Conservation (phyloP, 1,139 yeast genomes). For the Protomyces lactucae-debilis region DNA sequence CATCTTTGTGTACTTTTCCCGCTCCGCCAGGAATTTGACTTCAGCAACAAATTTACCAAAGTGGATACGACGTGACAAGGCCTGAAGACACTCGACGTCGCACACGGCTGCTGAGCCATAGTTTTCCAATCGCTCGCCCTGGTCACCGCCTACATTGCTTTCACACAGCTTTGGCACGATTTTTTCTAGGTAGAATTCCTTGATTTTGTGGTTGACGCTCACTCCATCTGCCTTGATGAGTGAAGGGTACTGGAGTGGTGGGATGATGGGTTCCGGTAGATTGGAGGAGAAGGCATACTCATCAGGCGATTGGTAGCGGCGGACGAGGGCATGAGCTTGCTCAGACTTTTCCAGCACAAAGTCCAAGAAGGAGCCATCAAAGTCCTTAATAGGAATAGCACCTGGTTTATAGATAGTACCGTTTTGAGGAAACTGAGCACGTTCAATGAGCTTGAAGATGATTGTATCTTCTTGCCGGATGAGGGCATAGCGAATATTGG, state of each 20-base stretch:
- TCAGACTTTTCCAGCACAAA: constrained; percentile 79
- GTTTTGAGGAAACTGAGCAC: constrained; percentile 79
- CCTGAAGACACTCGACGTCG: constrained; percentile 82
- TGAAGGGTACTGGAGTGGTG: constrained; percentile 71
- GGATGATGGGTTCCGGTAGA: constrained; percentile 64
- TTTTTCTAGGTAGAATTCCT: constrained; percentile 58
- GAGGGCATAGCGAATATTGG: constrained; percentile 75
- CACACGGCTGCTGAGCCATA: constrained; percentile 78
- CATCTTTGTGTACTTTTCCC: constrained; percentile 56
- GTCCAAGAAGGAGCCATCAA: constrained; percentile 77
- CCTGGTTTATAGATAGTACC: constrained; percentile 65
- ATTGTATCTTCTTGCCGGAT: constrained; percentile 96
- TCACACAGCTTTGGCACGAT: constrained; percentile 60
- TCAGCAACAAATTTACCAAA: constrained; percentile 95
- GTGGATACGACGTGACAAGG: constrained; percentile 88
- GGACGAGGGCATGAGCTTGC: constrained; percentile 65
- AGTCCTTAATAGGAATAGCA: constrained; percentile 58
- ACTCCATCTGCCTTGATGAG: constrained; percentile 69
- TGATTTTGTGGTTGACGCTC: constrained; percentile 68
- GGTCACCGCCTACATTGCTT: constrained; percentile 47
- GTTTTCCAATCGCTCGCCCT: constrained; percentile 69
- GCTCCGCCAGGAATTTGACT: constrained; percentile 72
- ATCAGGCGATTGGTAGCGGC: constrained; percentile 93
- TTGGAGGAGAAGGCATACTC: constrained; percentile 79
- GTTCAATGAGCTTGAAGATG: constrained; percentile 82